Base-by-base conservation (phyloP, 257 asterid species). In the Solanum bulbocastanum region DNA sequence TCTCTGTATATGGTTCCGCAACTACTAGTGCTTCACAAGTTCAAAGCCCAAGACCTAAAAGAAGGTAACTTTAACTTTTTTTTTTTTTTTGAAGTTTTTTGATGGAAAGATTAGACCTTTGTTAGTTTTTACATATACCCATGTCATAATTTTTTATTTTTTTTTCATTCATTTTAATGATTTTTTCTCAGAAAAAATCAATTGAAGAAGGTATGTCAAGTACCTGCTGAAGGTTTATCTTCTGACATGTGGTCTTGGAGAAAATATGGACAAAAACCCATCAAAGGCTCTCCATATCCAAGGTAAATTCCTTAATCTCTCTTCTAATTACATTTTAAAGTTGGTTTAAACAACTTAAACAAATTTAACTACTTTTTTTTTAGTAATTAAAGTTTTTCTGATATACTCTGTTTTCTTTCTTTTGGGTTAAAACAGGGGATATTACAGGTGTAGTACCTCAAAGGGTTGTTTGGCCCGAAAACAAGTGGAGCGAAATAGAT, bases 161-260 rank as follows among this genome's bases (percentile, higher is more conserved):
- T 23, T 42, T 11, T 76, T 9, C n/a, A 3, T 82, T 30, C 10
- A 23, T 81, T 89, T 86, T 85, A 10, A 5, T 3, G 32, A 10
- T 15, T 58, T 30, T 83, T 33, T 87, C 79, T 40, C 90, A 96
- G 99, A 91, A 96, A 96, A 92, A 94, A 92, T 58, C 94, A 93
- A 88, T 36, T 90, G 91, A 96, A 96, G 94, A 95, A 87, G 89
- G 96, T 95, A 23, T 93, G 96, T 81, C 96, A 94, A 88, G 93
- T 96, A 2, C 92, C 98, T 14, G 98, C 97, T 33, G 98, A 95
- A 86, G 94, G 92, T 89, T 86, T 93, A 89, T 93, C 99, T 79
- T 94, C 98, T 33, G 99, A 96, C 86, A 90, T 89, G 87, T 96
- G 98, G 98, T 96, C 98, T 85, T 96, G 99, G 99, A 93, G 99